These are phyloP conservation scores for Pyrus hybrid DNA, from an alignment of 331 rosid species.

Conservation along the genomic window DNA sequence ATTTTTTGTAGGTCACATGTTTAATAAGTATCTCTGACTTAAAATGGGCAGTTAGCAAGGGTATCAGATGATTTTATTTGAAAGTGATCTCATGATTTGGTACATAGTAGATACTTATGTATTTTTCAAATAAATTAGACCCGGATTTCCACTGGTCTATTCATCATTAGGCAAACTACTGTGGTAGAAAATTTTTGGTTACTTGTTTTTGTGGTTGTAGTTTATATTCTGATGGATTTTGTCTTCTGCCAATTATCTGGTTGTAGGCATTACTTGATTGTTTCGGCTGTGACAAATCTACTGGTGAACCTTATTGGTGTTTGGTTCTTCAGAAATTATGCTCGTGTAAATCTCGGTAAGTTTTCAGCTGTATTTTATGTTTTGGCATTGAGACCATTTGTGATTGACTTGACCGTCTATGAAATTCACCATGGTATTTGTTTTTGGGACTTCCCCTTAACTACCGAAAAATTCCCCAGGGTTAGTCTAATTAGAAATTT, in stretches of 20 bases:
- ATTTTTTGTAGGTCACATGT: background rate
- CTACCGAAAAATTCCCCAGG: background rate
- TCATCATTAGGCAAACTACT: background rate
- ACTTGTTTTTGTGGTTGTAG: background rate
- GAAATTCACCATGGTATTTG: background rate
- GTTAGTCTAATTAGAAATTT: background rate
- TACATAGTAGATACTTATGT: background rate
- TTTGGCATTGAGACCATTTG: background rate
- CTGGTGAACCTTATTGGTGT: constrained; percentile 94
- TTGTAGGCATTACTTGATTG: constrained; percentile 90
- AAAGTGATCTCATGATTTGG: background rate
- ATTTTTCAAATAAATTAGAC: background rate
- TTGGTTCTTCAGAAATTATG: constrained; percentile 98
- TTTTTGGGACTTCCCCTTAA: background rate
- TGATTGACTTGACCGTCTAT: background rate
- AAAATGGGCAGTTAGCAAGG: background rate
- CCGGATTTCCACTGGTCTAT: background rate
- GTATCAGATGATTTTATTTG: background rate
- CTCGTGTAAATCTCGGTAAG: constrained; percentile 85
- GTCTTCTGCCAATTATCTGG: constrained; percentile 22
- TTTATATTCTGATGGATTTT: background rate
- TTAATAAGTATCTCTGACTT: background rate
- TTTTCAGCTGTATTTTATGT: constrained; percentile 1
- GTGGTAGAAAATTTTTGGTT: background rate
- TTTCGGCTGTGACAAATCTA: constrained; percentile 93